Evolutionary conservation across 306 rosid species (phyloP).

Genomic region (Carpinus viminea): DNA sequence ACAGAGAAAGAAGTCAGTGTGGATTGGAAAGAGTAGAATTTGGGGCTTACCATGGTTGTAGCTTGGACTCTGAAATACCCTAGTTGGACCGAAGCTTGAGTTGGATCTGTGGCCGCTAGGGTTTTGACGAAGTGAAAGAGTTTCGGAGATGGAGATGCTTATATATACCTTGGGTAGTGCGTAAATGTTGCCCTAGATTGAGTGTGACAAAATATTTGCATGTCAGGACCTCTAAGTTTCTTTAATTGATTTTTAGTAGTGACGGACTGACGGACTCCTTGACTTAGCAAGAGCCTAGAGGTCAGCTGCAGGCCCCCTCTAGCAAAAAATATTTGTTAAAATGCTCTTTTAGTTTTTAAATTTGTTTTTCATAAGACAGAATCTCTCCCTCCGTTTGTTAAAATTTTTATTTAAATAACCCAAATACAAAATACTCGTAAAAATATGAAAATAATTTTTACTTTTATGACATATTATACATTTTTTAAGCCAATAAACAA

Average conservation of each 20-base stretch:
- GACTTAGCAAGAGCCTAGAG: no score
- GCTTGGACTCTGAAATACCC: conserved; percentile 18
- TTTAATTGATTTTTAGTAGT: not conserved
- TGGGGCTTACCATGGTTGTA: conserved; percentile 39
- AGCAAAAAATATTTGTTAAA: no score
- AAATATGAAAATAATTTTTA: no score
- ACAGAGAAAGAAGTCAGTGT: not conserved
- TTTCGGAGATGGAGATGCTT: not conserved
- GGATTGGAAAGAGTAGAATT: not conserved
- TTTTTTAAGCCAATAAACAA: no score
- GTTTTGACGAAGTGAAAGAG: conserved; percentile 7
- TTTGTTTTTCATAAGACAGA: no score
- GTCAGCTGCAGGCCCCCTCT: not conserved
- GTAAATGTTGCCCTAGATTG: conserved; percentile 12
- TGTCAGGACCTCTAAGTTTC: not conserved
- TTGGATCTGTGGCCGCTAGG: conserved; percentile 40
- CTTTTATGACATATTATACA: no score
- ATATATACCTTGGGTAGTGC: not conserved
- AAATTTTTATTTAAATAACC: no score
- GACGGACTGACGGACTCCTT: no score
- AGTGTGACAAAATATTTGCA: not conserved
- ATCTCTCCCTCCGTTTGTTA: no score
- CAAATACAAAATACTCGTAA: no score
- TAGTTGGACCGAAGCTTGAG: not conserved
- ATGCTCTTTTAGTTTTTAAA: no score